Base-by-base conservation (phyloP, 164 flowering plant species). In the Malania oleifera region DNA sequence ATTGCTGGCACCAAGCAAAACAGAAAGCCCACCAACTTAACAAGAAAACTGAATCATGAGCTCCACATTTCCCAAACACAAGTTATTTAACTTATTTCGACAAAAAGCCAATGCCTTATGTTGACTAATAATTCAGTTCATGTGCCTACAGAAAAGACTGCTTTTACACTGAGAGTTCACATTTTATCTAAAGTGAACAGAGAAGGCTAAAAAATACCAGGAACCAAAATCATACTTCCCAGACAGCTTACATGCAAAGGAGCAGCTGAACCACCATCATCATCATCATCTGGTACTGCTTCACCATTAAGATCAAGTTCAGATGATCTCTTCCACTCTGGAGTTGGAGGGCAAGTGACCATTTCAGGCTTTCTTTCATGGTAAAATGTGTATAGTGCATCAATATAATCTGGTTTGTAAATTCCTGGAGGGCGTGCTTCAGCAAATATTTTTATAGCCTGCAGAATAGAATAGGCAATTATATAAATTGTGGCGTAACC, bases 341-440 rank as follows among this genome's bases (percentile, higher is more conserved):
- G 99, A 56, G 95, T 95, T 50, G 85, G 54, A 7, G 99, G 99
- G 62, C 90, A 91, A 38, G 64, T 61, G 35, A 80, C 67, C 74
- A 68, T 61, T 47, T 89, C 96, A 54, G 96, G 91, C 67, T 72
- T 89, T 38, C 60, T 83, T 70, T 95, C 99, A 74, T 91, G 99
- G 73, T 95, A 95, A 65, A 86, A 95, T 26, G 73, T 26, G 55
- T 87, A 95, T 48, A 95, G 66, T 15, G 93, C 85, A 59, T 89
- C 91, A 72, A 95, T 83, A 59, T 95, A 95, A 57, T 95, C 99
- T 12, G 74, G 71, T 68, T 95, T 95, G 69, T 95, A 95, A 20
- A 95, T 95, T 62, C 99, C 99, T 0, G 99, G 99, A 34, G 98
- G 96, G 1, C 99, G 98, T 52, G 92, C 89, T 3, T 78, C 80